Evolutionary conservation across 352 stramenopile species (phyloP).

Genomic region (Pilasporangium apinafurcum): DNA sequence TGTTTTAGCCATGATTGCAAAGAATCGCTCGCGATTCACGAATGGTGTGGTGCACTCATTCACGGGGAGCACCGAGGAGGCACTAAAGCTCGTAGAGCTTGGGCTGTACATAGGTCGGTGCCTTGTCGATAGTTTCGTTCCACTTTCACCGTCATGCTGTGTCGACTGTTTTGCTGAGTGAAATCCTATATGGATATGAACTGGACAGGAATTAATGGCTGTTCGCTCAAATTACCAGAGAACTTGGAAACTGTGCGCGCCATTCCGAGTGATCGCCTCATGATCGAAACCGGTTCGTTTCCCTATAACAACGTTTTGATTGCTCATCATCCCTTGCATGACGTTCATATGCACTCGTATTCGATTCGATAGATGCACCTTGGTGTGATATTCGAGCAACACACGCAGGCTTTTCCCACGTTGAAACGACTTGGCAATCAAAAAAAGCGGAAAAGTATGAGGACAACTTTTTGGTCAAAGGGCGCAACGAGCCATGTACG

Average conservation of each 20-base stretch:
- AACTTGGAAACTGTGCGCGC: slow-evolving; percentile 90
- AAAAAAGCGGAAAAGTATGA: slow-evolving; percentile 95
- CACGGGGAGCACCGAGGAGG: slow-evolving; percentile 90
- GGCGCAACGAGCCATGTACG: slow-evolving; percentile 93
- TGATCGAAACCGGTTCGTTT: slow-evolving; percentile 90
- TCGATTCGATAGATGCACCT: slow-evolving; percentile 75
- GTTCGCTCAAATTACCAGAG: slow-evolving; percentile 93
- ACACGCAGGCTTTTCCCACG: slow-evolving; percentile 85
- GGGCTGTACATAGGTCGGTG: slow-evolving; percentile 91
- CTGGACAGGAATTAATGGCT: slow-evolving; percentile 89
- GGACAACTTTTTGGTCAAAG: slow-evolving; percentile 86
- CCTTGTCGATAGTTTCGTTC: too few species aligned
- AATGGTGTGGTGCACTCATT: slow-evolving; percentile 96
- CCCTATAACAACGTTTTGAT: neutral
- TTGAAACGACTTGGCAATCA: slow-evolving; percentile 85
- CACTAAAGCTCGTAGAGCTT: slow-evolving; percentile 87
- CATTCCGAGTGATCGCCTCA: slow-evolving; percentile 89
- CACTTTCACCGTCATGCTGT: too few species aligned
- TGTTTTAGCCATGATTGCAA: slow-evolving; percentile 55
- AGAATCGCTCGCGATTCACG: slow-evolving; percentile 59
- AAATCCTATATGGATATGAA: neutral
- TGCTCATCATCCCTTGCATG: neutral
- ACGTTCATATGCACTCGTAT: neutral
- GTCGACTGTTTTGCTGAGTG: neutral
- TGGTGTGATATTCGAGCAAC: slow-evolving; percentile 96